Evolutionary conservation across 768 basidiomycete species (phyloP).

Genomic region (Lyophyllum semitale): DNA sequence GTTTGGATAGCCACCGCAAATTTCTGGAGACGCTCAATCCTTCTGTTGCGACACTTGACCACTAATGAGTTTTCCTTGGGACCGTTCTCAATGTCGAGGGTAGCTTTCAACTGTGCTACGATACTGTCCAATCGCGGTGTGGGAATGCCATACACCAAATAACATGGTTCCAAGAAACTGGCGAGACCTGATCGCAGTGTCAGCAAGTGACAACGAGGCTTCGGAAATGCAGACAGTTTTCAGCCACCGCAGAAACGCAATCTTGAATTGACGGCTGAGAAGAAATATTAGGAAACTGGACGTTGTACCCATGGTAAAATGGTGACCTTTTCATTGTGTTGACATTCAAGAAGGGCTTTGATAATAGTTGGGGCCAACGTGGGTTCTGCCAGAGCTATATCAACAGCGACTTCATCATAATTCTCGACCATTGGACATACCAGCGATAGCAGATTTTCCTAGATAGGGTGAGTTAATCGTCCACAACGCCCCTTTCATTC

Average conservation of each 20-base stretch:
- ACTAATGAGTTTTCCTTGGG: constrained; percentile 41
- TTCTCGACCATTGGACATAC: constrained; percentile 26
- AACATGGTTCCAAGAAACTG: constrained; percentile 63
- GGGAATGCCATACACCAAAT: constrained; percentile 53
- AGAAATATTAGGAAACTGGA: not conserved
- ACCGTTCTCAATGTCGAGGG: constrained; percentile 27
- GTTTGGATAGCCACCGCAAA: constrained; percentile 42
- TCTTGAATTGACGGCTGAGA: constrained; percentile 75
- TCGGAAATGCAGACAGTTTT: constrained; percentile 51
- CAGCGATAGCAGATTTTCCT: constrained; percentile 55
- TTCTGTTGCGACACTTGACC: constrained; percentile 41
- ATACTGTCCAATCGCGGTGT: constrained; percentile 42
- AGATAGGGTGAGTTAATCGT: constrained; percentile 67
- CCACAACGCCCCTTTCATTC: constrained; percentile 93
- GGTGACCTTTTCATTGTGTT: constrained; percentile 80
- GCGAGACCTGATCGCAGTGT: constrained; percentile 47
- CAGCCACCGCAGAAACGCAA: constrained; percentile 61
- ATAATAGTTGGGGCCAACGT: constrained; percentile 60
- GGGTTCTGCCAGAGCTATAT: constrained; percentile 53
- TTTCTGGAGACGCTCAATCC: constrained; percentile 42
- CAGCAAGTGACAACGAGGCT: not conserved
- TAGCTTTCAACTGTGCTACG: constrained; percentile 35
- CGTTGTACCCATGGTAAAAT: not conserved
- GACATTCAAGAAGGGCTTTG: constrained; percentile 65
- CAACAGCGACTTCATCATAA: not conserved